These are phyloP conservation scores for Setaria italica DNA, from an alignment of 202 grass and related monocot genomes.

Conservation along the genomic window DNA sequence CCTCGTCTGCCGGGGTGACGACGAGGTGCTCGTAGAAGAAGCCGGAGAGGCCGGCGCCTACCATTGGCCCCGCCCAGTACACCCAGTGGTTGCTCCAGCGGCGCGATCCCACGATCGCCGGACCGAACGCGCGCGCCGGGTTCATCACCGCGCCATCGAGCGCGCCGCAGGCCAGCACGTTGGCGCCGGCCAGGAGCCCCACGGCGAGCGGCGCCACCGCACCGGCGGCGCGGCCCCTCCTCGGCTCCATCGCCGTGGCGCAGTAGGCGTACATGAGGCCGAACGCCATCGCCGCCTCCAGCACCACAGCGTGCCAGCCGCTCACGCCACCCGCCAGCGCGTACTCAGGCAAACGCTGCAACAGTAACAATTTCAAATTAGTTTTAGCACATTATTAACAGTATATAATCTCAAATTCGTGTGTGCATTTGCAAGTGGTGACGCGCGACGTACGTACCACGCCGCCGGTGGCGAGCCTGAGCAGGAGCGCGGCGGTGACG, in stretches of 20 bases:
- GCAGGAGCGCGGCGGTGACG: conserved; percentile 58
- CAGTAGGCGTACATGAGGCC: conserved; percentile 64
- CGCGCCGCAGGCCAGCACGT: conserved; percentile 71
- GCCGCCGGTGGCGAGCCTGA: conserved; percentile 59
- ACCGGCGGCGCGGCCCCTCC: conserved; percentile 34
- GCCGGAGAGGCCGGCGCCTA: conserved; percentile 54
- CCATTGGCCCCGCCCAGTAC: conserved; percentile 62
- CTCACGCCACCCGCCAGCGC: conserved; percentile 48
- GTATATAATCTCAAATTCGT: too few relatives aligned
- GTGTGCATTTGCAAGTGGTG: too few relatives aligned
- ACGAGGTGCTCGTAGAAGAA: conserved; percentile 59
- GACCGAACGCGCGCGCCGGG: conserved; percentile 58
- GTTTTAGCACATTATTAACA: too few relatives aligned
- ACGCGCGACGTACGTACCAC: conserved; percentile 37
- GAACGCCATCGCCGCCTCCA: conserved; percentile 72
- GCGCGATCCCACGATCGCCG: conserved; percentile 55
- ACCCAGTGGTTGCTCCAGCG: conserved; percentile 68
- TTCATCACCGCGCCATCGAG: conserved; percentile 78
- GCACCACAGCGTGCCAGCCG: conserved; percentile 50
- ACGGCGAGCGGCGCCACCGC: conserved; percentile 62
- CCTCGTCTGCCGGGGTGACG: neutral
- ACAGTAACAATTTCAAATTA: too few relatives aligned
- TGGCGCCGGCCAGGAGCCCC: conserved; percentile 64
- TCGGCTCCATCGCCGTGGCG: conserved; percentile 54
- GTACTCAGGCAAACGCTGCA: conserved; percentile 52